Conservation (phyloP, 2,329 filamentous ascomycete species). For the Penicillium sp. region DNA sequence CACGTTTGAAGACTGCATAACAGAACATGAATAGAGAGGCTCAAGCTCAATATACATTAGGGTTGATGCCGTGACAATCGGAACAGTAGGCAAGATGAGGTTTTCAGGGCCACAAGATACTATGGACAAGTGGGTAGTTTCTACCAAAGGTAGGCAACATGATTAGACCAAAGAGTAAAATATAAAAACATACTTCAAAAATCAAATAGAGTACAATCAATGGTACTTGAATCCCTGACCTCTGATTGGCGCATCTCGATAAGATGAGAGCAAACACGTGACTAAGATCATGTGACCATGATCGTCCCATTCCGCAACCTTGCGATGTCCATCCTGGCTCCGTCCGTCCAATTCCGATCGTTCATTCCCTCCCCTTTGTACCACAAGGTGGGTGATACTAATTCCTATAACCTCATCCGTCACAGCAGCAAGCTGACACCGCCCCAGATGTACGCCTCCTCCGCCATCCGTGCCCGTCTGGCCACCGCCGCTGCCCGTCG, state of each 20-base stretch:
- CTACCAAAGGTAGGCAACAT: background rate
- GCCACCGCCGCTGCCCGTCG: constrained; percentile 78
- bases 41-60: too few relatives aligned
- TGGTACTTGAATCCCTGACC: background rate
- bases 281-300: constrained; percentile 7
- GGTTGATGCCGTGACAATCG: too few relatives aligned
- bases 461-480: constrained; percentile 62
- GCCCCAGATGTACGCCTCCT: constrained; percentile 73
- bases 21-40: too few relatives aligned
- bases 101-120: too few relatives aligned
- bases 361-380: constrained; percentile 24
- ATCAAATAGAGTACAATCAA: background rate
- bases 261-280: background rate
- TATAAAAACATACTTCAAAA: background rate
- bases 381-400: constrained; percentile 32
- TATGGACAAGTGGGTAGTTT: background rate
- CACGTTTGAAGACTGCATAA: too few relatives aligned
- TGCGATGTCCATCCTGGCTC: constrained; percentile 23
- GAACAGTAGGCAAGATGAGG: too few relatives aligned
- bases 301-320: constrained; percentile 25
- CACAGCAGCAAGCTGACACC: constrained; percentile 15
- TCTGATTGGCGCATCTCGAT: background rate
- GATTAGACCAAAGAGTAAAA: background rate
- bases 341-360: constrained; percentile 26
- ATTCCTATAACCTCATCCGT: constrained; percentile 41